These are phyloP conservation scores for Arthrinium phaeospermum DNA, from an alignment of 2,329 filamentous ascomycete genomes.

Conservation along the genomic window DNA sequence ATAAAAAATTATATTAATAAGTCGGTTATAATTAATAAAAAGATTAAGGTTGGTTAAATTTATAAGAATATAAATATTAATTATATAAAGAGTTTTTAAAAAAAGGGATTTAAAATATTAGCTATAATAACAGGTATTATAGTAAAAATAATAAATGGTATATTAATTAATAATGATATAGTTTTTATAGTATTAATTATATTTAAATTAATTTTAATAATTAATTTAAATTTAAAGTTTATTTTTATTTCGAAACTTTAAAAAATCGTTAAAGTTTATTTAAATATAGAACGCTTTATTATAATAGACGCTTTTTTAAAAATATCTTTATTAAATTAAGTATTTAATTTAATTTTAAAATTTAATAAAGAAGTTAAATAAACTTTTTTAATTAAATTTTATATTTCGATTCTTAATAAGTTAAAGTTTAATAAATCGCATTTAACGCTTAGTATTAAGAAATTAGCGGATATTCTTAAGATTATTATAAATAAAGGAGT, in stretches of 20 bases:
- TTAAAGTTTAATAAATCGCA: neutral
- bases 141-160: neutral
- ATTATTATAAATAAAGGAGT: neutral
- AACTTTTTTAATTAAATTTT: neutral
- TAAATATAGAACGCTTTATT: no score
- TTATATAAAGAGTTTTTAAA: neutral
- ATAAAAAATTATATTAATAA: no score
- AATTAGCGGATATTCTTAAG: neutral
- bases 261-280: no score
- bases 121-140: neutral
- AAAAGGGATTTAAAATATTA: neutral
- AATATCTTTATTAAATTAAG: neutral
- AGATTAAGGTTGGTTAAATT: neutral
- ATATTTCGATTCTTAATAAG: neutral
- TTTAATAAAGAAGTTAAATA: no score
- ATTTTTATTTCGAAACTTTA: no score
- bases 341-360: neutral
- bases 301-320: no score
- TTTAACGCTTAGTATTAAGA: neutral
- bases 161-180: neutral
- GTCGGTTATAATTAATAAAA: no score
- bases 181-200: neutral
- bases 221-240: neutral
- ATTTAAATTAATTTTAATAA: neutral
- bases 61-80: no score